These are phyloP conservation scores for Primulina tabacum DNA, from an alignment of 257 asterid genomes.

Conservation along the genomic window DNA sequence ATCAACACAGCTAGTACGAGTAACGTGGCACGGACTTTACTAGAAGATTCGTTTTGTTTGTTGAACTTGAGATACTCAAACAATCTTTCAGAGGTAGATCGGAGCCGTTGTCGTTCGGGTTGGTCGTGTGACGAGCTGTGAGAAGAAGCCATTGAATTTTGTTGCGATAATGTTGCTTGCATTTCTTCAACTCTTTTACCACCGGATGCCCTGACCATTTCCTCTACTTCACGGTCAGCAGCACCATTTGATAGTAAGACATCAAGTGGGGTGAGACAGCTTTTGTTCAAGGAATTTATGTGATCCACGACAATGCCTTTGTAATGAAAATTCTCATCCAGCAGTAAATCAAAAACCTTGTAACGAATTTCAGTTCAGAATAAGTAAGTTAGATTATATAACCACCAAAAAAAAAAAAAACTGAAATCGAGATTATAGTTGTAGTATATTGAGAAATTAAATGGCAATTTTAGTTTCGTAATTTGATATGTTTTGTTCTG, in stretches of 20 bases:
- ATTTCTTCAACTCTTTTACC: conserved; percentile 15
- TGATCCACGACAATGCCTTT: conserved; percentile 28
- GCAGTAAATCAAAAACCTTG: conserved; percentile 41
- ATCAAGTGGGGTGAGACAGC: conserved; percentile 47
- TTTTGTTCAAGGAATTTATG: conserved; percentile 40
- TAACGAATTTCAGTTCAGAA: background rate
- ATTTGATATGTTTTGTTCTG: no score
- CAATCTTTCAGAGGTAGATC: conserved; percentile 18
- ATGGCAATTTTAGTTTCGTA: no score
- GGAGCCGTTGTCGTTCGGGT: conserved; percentile 14
- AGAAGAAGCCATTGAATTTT: background rate
- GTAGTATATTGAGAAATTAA: no score
- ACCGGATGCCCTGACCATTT: conserved; percentile 38
- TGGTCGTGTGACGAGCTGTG: background rate
- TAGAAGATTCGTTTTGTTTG: conserved; percentile 35
- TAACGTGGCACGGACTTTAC: conserved; percentile 35
- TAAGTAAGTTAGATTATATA: background rate
- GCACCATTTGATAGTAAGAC: conserved; percentile 25
- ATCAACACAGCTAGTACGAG: conserved; percentile 45
- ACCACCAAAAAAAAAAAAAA: no score
- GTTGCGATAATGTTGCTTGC: background rate
- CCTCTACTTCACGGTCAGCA: conserved; percentile 44
- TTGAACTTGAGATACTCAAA: conserved; percentile 33
- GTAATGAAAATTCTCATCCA: conserved; percentile 25
- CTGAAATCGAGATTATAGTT: no score